Conservation (phyloP, 2,329 filamentous ascomycete genomes). For the Botrytis porri region DNA sequence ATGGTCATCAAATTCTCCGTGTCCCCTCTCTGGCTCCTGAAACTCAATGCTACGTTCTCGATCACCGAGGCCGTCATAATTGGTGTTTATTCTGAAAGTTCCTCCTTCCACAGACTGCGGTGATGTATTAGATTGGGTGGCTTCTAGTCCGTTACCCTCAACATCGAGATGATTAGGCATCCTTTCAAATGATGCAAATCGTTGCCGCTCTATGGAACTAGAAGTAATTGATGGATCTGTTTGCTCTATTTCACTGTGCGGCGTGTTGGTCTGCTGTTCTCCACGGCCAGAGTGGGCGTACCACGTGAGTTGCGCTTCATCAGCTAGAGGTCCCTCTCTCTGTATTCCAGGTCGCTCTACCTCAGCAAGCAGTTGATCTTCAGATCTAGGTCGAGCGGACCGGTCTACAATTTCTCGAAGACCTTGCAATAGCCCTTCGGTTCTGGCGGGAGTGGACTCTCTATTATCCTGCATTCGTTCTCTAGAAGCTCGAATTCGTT, state of each 20-base stretch:
- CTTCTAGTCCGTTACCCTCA: not conserved
- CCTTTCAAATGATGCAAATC: not conserved
- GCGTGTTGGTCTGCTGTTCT: not conserved
- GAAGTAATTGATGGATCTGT: not conserved
- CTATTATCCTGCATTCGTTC: not conserved
- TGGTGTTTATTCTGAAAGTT: not conserved
- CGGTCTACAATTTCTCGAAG: not conserved
- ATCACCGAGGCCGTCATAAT: slow-evolving; percentile 12
- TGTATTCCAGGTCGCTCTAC: not conserved
- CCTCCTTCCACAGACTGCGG: not conserved
- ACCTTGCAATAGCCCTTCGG: not conserved
- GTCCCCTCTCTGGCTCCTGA: not conserved
- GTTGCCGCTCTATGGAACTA: not conserved
- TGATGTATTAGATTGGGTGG: not conserved
- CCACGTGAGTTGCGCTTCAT: not conserved
- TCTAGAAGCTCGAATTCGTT: not conserved
- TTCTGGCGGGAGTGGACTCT: not conserved
- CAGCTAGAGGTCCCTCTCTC: not conserved
- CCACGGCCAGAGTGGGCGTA: not conserved
- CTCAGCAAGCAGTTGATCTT: not conserved
- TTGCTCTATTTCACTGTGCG: not conserved
- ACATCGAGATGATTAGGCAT: not conserved
- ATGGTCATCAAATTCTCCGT: not conserved
- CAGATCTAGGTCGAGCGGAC: not conserved
- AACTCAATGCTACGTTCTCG: slow-evolving; percentile 1